These are phyloP conservation scores for Aethionema arabicum DNA, from an alignment of 345 rosid genomes.

Conservation along the genomic window DNA sequence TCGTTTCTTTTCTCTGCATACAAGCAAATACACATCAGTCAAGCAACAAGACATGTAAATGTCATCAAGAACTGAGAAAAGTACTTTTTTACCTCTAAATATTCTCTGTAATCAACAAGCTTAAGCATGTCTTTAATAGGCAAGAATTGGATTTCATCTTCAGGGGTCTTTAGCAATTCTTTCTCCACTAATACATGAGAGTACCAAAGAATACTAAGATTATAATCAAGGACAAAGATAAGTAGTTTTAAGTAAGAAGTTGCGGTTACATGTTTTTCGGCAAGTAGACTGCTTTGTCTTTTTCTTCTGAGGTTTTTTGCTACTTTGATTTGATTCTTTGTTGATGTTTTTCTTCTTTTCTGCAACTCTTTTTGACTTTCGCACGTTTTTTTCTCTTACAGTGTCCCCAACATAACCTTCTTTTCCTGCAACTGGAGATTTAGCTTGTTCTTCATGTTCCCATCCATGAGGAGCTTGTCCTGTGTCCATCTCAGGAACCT, in stretches of 20 bases:
- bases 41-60: background rate
- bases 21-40: background rate
- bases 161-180: conserved; percentile 55
- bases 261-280: conserved; percentile 43
- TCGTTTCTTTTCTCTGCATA: conserved; percentile 57
- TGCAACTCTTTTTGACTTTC: conserved; percentile 23
- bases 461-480: conserved; percentile 28
- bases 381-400: conserved; percentile 25
- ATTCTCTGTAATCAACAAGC: conserved; percentile 58
- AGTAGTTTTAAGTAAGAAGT: no score
- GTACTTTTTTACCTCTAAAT: conserved; percentile 40
- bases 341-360: conserved; percentile 38
- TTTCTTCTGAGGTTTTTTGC: conserved; percentile 46
- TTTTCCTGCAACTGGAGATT: background rate
- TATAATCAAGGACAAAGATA: background rate
- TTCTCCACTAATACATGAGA: conserved; percentile 40
- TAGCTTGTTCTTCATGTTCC: background rate
- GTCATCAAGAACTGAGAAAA: background rate
- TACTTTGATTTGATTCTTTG: conserved; percentile 36
- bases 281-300: conserved; percentile 59
- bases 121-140: conserved; percentile 59
- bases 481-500: conserved; percentile 11
- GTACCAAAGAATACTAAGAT: background rate
- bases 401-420: conserved; percentile 23
- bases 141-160: conserved; percentile 59